Base-by-base conservation (phyloP, 768 basidiomycete genomes). In the Boletus coccyginus region DNA sequence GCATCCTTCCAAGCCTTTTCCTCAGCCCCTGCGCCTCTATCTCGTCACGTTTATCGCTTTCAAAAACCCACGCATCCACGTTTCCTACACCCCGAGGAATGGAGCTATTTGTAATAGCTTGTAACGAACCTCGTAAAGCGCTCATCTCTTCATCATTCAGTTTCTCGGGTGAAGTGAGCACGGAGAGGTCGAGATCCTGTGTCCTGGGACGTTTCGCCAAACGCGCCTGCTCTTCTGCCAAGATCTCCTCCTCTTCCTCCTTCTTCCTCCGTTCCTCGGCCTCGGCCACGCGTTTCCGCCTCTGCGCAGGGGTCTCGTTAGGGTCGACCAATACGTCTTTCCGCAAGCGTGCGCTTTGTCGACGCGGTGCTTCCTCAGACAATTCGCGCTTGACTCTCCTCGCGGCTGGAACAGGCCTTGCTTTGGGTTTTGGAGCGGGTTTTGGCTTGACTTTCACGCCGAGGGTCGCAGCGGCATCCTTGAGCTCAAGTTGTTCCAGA, bases 201-300 rank as follows among this genome's bases (percentile, higher is more conserved):
- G 84, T 79, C 16, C 92, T 82, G 12, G 92, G 89, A 50, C 79
- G 78, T 67, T 85, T 88, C 19, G 88, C 85, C 46, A 79, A 68
- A 49, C 83, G 78, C 17, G 77, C 82, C 16, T 74, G 77, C 60
- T 91, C 88, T 64, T 88, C 86, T 3, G 77, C 83, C 61, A 77
- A 79, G 7, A 86, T 60, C 11, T 78, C 77, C 56, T 81, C 84
- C 54, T 89, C 85, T 42, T 87, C 87, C 58, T 85, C 83, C 56
- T 78, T 77, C 53, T 77, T 73, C 62, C 82, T 82, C 39, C 78
- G 74, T 55, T 84, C 81, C 56, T 77, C 78, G 79, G 86, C 67
- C 75, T 46, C 68, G 81, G 60, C 89, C 75, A 89, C 81, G n/a
- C 90, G 84, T 66, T 81, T 83, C 56, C 80, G 77, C 65, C 77